Conservation (phyloP, 768 basidiomycete species). For the Lactifluus piperatus region DNA sequence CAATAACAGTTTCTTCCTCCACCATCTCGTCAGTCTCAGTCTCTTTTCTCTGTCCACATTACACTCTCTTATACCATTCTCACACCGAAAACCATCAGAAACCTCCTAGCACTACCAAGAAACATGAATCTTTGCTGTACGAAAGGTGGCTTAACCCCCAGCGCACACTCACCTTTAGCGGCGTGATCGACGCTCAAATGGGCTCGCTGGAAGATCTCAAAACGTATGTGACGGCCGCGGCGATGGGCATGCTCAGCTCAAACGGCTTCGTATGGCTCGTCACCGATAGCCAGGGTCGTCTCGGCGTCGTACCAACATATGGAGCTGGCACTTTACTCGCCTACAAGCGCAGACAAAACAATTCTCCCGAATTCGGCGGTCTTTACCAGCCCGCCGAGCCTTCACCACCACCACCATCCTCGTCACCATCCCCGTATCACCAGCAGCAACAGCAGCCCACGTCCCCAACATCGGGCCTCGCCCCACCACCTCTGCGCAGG, state of each 20-base stretch:
- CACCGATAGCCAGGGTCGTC: slow-evolving; percentile 47
- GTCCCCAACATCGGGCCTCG: slow-evolving; percentile 2
- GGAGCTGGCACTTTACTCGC: slow-evolving; percentile 85
- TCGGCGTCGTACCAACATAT: slow-evolving; percentile 78
- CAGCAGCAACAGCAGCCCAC: background rate
- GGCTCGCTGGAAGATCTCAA: slow-evolving; percentile 62
- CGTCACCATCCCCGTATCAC: too few species aligned
- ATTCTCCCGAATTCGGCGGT: slow-evolving; percentile 2
- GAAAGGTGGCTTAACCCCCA: slow-evolving; percentile 22
- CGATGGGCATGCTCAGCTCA: slow-evolving; percentile 58
- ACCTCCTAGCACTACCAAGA: slow-evolving; percentile 26
- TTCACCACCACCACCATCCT: background rate
- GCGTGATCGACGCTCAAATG: slow-evolving; percentile 40
- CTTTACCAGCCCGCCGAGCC: slow-evolving; percentile 7
- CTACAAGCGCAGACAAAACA: slow-evolving; percentile 20
- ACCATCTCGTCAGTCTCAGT: slow-evolving; percentile 68
- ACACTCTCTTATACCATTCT: too few species aligned
- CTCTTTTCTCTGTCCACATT: too few species aligned
- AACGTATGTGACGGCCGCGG: slow-evolving; percentile 68
- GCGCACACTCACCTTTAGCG: slow-evolving; percentile 30
- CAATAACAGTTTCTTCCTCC: slow-evolving; percentile 94
- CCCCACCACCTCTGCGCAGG: background rate
- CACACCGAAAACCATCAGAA: slow-evolving; percentile 20
- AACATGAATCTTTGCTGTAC: slow-evolving; percentile 28
- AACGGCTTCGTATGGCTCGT: slow-evolving; percentile 88